Base-by-base conservation (phyloP, 805 yeast genomes). In the Brettanomyces bruxellensis region DNA sequence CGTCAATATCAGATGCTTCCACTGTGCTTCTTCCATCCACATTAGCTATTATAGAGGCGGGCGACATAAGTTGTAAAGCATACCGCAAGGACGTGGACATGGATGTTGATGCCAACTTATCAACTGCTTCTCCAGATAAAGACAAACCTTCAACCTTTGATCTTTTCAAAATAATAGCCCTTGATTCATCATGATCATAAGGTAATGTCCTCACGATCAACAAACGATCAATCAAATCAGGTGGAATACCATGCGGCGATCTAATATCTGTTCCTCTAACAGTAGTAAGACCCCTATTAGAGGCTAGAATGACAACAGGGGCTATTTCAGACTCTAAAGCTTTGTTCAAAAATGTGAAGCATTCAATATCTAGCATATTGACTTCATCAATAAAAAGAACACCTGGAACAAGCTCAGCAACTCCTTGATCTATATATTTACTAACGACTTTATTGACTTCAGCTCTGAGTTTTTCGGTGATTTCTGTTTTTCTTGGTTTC, bases 341-440 rank as follows among this genome's bases (percentile, higher is more conserved):
- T 55, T 97, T 80, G 72, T 93, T 93, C 59, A 93, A 72, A 65
- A 86, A 93, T 11, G 99, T 87, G 71, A 93, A 93, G 64, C 95
- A 87, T 72, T 93, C 99, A 52, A 93, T 83, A 63, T 93, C 99
- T 57, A 93, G 75, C 99, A 93, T 93, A 70, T 93, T 95, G 40
- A 90, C 98, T 70, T 93, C 99, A 68, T 93, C 99, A 56, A 93
- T 93, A 67, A 93, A 93, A 57, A 93, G 72, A 14, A 93, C 99
- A 57, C 99, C 99, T 12, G 99, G 98, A 38, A 88, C 88, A 53
- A 93, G 88, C 64, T 91, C 95, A 9, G 99, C 99, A 66, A 93
- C 93, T 49, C 99, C 98, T 72, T 93, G 98, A 69, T 93, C 98
- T 59, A 86, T 88, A 95, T 97, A 93, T 68, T 93, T 97, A 22